Conservation (phyloP, 225 moss, liverwort and hornwort species). For the Polytrichum formosum region DNA sequence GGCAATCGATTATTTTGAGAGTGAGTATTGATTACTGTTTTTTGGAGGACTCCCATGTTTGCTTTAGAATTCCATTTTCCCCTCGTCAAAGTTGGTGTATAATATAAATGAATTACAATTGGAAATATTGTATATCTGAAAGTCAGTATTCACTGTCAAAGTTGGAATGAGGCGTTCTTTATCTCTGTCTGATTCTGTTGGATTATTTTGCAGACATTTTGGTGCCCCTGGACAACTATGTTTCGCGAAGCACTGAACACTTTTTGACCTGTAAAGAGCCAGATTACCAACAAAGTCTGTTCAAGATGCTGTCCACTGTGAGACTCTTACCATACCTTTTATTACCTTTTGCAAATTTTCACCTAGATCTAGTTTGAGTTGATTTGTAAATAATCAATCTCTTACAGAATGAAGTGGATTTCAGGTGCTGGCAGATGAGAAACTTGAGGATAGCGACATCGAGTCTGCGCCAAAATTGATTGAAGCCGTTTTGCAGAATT, state of each 20-base stretch:
- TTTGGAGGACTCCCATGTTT: no score
- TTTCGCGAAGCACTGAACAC: constrained; percentile 97
- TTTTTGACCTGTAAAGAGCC: constrained; percentile 87
- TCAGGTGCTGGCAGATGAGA: constrained; percentile 92
- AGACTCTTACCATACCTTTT: constrained; percentile 7
- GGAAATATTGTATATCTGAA: no score
- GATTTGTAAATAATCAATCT: no score
- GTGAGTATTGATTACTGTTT: constrained; percentile 30
- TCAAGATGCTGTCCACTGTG: constrained; percentile 90
- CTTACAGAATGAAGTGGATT: not conserved
- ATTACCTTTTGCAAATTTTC: no score
- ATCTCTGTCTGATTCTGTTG: not conserved
- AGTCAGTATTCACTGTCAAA: no score
- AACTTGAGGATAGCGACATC: constrained; percentile 88
- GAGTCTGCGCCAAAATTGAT: constrained; percentile 97
- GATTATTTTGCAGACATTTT: constrained; percentile 68
- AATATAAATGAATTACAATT: no score
- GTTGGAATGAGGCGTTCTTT: no score
- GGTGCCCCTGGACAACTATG: constrained; percentile 96
- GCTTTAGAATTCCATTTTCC: no score
- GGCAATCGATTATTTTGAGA: constrained; percentile 99
- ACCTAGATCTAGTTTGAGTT: no score
- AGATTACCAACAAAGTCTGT: constrained; percentile 90
- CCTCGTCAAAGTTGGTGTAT: no score
- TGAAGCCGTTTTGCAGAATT: constrained; percentile 94